Conservation (phyloP, 306 rosid genomes). For the Psophocarpus tetragonolobus region DNA sequence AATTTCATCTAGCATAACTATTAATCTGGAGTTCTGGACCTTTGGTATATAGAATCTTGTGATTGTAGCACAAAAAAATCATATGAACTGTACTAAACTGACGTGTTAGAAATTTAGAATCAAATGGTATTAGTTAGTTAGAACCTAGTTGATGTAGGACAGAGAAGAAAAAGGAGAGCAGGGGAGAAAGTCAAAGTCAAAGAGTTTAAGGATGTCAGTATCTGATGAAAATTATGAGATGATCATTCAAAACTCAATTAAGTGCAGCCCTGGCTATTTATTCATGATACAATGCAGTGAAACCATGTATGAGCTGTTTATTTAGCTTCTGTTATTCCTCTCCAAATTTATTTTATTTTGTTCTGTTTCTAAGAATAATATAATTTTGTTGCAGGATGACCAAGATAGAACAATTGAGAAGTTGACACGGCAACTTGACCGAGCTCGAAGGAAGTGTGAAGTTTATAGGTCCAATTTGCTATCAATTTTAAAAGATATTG, state of each 20-base stretch:
- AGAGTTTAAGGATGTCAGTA: background rate
- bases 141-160: slow-evolving; percentile 6
- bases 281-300: background rate
- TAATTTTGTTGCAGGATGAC: slow-evolving; percentile 42
- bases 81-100: background rate
- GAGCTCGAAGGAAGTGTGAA: slow-evolving; percentile 48
- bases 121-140: no score
- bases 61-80: background rate
- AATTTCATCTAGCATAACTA: background rate
- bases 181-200: background rate
- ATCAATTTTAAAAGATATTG: slow-evolving; percentile 53
- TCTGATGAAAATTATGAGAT: background rate
- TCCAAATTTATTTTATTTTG: background rate
- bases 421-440: slow-evolving; percentile 43
- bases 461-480: slow-evolving; percentile 54
- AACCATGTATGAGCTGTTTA: background rate
- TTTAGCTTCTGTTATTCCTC: background rate
- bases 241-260: background rate
- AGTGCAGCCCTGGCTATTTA: background rate
- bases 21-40: background rate
- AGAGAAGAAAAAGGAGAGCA: background rate
- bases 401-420: slow-evolving; percentile 50
- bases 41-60: background rate
- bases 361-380: background rate
- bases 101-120: background rate